Conservation (phyloP, 2,329 filamentous ascomycete species). For the Verticillium dahliae region DNA sequence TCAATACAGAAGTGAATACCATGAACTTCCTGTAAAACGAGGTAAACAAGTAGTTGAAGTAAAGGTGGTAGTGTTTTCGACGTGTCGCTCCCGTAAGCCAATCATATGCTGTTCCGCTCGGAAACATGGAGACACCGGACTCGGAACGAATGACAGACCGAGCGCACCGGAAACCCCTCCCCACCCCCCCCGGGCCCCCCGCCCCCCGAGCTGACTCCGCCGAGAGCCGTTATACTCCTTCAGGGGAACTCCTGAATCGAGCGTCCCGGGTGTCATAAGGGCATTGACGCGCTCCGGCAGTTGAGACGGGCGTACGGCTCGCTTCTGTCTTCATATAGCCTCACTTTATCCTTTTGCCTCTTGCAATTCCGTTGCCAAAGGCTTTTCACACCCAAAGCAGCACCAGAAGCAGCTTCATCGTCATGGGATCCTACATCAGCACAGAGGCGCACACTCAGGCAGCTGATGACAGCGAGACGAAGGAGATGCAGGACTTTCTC, state of each 20-base stretch:
- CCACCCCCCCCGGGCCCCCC: no score
- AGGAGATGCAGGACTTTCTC: slow-evolving; percentile 21
- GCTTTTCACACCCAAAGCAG: neutral
- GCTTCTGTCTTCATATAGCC: neutral
- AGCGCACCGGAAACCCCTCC: neutral
- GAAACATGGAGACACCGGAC: slow-evolving; percentile 4
- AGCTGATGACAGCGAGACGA: slow-evolving; percentile 8
- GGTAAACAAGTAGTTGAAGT: neutral
- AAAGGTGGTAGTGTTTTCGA: neutral
- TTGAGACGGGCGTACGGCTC: neutral
- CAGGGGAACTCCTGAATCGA: neutral
- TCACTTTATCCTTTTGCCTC: neutral
- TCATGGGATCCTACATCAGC: neutral
- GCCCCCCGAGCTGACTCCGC: neutral
- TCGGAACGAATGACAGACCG: neutral
- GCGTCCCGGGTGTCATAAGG: neutral
- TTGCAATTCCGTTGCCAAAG: neutral
- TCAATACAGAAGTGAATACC: neutral
- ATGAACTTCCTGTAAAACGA: neutral
- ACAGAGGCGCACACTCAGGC: slow-evolving; percentile 5
- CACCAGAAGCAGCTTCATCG: neutral
- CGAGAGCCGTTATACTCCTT: neutral
- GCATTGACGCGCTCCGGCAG: neutral
- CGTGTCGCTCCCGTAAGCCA: slow-evolving; percentile 7
- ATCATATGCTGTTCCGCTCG: slow-evolving; percentile 14